phyloP scores from a whole-genome alignment of 768 basidiomycete species.

The Trametes meyenii region DNA sequence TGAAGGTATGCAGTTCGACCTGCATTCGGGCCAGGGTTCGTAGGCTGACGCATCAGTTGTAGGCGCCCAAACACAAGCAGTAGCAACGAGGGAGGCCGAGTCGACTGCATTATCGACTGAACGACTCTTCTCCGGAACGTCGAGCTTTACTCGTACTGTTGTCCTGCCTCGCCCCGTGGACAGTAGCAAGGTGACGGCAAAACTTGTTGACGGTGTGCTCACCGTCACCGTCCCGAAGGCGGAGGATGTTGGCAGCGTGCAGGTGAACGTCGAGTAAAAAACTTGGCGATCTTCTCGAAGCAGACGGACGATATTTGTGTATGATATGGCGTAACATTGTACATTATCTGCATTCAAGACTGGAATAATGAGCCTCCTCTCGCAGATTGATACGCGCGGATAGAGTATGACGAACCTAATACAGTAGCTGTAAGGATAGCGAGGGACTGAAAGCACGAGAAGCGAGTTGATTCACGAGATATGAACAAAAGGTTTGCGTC shows the following conservation, averaged over 20 bases:
- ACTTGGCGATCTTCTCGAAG: no score
- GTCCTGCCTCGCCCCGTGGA: conserved; percentile 72
- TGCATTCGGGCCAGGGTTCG: not conserved
- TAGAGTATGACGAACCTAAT: not conserved
- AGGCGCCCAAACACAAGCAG: conserved; percentile 26
- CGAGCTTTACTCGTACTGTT: conserved; percentile 68
- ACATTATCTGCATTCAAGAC: conserved; percentile 10
- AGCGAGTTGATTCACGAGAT: not conserved
- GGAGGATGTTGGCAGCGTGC: conserved; percentile 57
- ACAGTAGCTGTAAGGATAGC: not conserved
- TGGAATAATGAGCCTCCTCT: not conserved
- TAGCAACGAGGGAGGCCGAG: conserved; percentile 25
- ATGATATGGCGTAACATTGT: conserved; percentile 11
- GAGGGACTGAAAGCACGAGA: not conserved
- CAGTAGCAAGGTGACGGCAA: conserved; percentile 58
- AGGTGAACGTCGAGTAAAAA: conserved; percentile 45
- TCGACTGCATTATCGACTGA: conserved; percentile 59
- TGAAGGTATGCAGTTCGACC: conserved; percentile 34
- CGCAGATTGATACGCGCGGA: not conserved
- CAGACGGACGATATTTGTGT: not conserved
- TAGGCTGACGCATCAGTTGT: conserved; percentile 7
- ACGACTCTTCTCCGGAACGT: conserved; percentile 56
- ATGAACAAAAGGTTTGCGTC: no score
- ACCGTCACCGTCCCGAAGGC: conserved; percentile 62
- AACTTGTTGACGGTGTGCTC: conserved; percentile 69